Conservation (phyloP, 768 basidiomycete genomes). For the Xanthoconium stramineum region DNA sequence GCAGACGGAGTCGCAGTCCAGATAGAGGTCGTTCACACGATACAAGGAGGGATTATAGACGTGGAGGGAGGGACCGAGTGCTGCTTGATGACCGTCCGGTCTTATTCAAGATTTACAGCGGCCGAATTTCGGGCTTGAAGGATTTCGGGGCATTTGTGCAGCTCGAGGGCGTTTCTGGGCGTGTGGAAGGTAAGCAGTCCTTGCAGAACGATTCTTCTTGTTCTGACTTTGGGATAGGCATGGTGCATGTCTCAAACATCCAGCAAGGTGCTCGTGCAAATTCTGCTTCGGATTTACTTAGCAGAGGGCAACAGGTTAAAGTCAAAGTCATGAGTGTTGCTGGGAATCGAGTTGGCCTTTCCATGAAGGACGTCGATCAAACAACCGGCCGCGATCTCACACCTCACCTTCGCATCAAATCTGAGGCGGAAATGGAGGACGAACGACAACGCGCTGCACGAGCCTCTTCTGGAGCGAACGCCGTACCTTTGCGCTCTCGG, state of each 20-base stretch:
- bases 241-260: constrained; percentile 96
- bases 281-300: constrained; percentile 82
- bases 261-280: constrained; percentile 82
- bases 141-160: constrained; percentile 96
- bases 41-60: constrained; percentile 39
- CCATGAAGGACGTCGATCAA: constrained; percentile 99
- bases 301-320: constrained; percentile 81
- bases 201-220: neutral
- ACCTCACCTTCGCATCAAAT: constrained; percentile 91
- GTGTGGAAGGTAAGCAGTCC: constrained; percentile 77
- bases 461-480: constrained; percentile 79
- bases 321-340: constrained; percentile 96
- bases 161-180: constrained; percentile 81
- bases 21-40: constrained; percentile 50
- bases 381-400: constrained; percentile 84
- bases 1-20: constrained; percentile 58
- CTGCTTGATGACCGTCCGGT: constrained; percentile 77
- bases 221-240: constrained; percentile 51
- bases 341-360: constrained; percentile 75
- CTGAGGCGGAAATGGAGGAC: constrained; percentile 90
- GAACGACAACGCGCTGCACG: constrained; percentile 61
- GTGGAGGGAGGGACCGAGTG: constrained; percentile 35
- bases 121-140: constrained; percentile 79
- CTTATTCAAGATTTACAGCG: constrained; percentile 92
- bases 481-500: constrained; percentile 68